Evolutionary conservation across 805 yeast species (phyloP), one percentile per base, ranked within the genome.

Genomic region (Ogataea paradorogensis): DNA sequence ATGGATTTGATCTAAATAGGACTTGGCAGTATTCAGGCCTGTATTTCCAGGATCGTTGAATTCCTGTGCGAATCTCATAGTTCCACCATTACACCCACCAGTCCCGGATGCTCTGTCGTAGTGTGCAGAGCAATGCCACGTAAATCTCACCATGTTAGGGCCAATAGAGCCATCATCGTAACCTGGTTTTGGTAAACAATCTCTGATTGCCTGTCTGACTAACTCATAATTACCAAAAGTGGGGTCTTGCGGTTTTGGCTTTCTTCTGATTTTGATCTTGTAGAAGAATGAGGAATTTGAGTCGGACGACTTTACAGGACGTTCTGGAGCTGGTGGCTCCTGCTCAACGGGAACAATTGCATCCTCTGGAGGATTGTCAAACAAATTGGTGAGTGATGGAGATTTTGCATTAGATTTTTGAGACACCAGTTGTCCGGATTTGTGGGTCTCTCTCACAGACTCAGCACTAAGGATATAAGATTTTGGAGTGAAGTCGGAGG

Each of bases 51-150:
- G 69, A 49, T 74, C 80, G 55, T 70, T 59, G 58, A 82, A 55
- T 62, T 78, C 81, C 23, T 76, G 78, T 0, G 63, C 66, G 51
- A 66, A 63, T 38, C 71, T 67, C 74, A 80, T 78, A 10, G 89
- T 81, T 33, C 87, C 88, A 30, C 88, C 87, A 52, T 71, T 79
- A 1, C 86, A 78, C 2, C 88, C 87, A 30, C 86, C 87, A 13
- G 68, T 65, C 7, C 65, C 63, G 18, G 56, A 69, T 15, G 67
- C 64, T 48, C 66, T 67, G 53, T 85, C 87, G 61, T 71, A 88
- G 14, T 93, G 84, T n/a, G 95, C 95, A 42, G 86, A 75, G 25
- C 82, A 76, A 59, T 87, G 95, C 95, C 95, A 87, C 20, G 95
- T 84, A 40, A 85, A 71, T 53, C 95, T 77, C 16, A 87, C 78